Evolutionary conservation across 2,329 filamentous ascomycete species (phyloP).

Genomic region (Chaetomium sp.): DNA sequence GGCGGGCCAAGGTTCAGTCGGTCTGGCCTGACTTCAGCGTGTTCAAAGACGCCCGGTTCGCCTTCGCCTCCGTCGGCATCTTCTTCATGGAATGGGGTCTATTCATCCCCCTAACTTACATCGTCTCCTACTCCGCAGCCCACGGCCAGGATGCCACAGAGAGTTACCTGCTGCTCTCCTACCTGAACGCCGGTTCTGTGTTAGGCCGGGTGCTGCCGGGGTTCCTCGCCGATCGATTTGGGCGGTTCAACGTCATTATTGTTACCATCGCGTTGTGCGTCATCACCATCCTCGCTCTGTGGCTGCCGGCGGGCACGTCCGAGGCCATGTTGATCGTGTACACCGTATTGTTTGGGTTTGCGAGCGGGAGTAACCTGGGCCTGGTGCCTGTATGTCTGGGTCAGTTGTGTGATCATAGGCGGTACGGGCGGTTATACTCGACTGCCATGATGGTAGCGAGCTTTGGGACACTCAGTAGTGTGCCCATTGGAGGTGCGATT

Average conservation of each 20-base stretch:
- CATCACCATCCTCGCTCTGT: slow-evolving; percentile 56
- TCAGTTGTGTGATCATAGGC: slow-evolving; percentile 67
- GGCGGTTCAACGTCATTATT: slow-evolving; percentile 76
- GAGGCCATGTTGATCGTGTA: slow-evolving; percentile 60
- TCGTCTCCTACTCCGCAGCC: slow-evolving; percentile 62
- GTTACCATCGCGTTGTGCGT: slow-evolving; percentile 54
- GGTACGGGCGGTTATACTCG: slow-evolving; percentile 62
- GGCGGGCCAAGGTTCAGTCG: slow-evolving; percentile 22
- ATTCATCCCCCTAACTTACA: slow-evolving; percentile 69
- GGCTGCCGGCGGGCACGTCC: slow-evolving; percentile 56
- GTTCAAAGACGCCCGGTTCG: slow-evolving; percentile 54
- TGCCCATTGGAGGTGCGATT: slow-evolving; percentile 38
- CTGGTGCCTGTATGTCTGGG: slow-evolving; percentile 75
- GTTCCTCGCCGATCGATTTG: slow-evolving; percentile 65
- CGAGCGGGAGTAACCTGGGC: slow-evolving; percentile 70
- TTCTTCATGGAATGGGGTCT: slow-evolving; percentile 67
- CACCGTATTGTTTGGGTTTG: slow-evolving; percentile 68
- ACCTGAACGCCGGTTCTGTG: slow-evolving; percentile 73
- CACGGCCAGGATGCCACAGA: slow-evolving; percentile 54
- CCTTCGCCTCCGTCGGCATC: slow-evolving; percentile 53
- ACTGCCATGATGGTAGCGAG: slow-evolving; percentile 73
- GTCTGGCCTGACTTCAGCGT: slow-evolving; percentile 55
- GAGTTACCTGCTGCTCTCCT: slow-evolving; percentile 69
- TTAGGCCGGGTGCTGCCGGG: slow-evolving; percentile 73
- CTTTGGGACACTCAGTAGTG: slow-evolving; percentile 54